These are phyloP conservation scores for Botryotinia calthae DNA, from an alignment of 2,329 filamentous ascomycete genomes.

Conservation along the genomic window DNA sequence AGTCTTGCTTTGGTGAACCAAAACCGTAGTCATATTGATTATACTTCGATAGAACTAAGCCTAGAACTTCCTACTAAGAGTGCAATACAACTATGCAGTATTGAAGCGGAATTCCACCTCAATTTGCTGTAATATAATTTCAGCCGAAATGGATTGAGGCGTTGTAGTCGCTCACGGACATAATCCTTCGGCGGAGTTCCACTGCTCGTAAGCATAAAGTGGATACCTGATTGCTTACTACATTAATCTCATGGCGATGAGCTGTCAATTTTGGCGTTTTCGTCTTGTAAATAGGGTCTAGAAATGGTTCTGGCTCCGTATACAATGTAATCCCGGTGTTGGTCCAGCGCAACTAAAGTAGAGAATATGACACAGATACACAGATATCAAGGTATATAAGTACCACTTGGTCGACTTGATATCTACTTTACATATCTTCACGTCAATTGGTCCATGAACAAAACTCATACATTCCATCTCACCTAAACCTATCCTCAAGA, in stretches of 20 bases:
- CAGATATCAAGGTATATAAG: background rate
- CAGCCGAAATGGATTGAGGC: background rate
- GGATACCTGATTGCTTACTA: background rate
- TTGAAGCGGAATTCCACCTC: background rate
- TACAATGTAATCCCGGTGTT: background rate
- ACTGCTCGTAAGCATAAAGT: background rate
- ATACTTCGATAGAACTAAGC: background rate
- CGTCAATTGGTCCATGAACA: background rate
- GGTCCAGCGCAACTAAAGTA: background rate
- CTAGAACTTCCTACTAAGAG: background rate
- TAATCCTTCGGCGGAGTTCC: background rate
- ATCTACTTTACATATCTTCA: background rate
- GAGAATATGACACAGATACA: background rate
- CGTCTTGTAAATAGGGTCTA: background rate
- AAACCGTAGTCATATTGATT: background rate
- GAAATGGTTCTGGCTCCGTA: background rate
- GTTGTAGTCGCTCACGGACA: background rate
- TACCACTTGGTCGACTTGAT: background rate
- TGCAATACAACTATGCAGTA: background rate
- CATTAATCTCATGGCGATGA: too few relatives aligned
- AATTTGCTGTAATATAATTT: background rate
- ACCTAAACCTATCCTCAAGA: background rate
- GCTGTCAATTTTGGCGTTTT: background rate
- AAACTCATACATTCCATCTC: background rate
- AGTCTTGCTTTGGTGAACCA: slow-evolving; percentile 17